phyloP scores from a whole-genome alignment of 257 asterid genomes.

The Rauvolfia tetraphylla region DNA sequence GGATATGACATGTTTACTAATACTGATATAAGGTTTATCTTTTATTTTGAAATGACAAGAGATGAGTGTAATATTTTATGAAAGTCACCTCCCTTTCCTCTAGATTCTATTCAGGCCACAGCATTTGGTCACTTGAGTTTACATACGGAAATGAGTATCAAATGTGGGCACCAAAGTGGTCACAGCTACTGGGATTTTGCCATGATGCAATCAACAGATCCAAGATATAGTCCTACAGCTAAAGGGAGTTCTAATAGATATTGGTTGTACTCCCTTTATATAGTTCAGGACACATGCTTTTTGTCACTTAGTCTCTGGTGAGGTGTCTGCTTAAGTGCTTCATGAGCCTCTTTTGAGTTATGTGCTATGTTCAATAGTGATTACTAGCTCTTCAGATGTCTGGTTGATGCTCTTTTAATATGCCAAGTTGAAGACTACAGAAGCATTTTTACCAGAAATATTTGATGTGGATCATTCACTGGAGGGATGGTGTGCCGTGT shows the following conservation, averaged over 20 bases:
- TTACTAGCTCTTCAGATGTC: background rate
- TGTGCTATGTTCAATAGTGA: background rate
- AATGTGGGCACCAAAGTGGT: background rate
- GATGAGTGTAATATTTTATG: too few species aligned
- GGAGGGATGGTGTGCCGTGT: background rate
- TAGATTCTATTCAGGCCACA: background rate
- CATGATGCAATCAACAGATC: background rate
- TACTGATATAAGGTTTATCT: background rate
- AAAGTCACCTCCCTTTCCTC: background rate
- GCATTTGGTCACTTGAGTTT: background rate
- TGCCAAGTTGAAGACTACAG: background rate
- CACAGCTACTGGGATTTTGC: background rate
- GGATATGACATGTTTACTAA: background rate
- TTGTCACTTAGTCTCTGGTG: background rate
- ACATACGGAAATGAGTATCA: background rate
- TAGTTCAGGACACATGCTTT: background rate
- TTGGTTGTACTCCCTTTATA: background rate
- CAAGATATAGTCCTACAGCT: background rate
- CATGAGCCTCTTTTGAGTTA: background rate
- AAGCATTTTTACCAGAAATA: background rate
- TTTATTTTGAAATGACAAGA: background rate
- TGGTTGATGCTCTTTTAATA: background rate
- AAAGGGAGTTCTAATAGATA: background rate
- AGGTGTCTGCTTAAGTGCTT: background rate
- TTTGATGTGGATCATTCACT: background rate